A percentile compares a stretch with the other conserved stretches of the same genome.
These are phyloP conservation scores for Jaltomata sinuosa DNA, from an alignment of 257 asterid genomes.

Conservation along the genomic window DNA sequence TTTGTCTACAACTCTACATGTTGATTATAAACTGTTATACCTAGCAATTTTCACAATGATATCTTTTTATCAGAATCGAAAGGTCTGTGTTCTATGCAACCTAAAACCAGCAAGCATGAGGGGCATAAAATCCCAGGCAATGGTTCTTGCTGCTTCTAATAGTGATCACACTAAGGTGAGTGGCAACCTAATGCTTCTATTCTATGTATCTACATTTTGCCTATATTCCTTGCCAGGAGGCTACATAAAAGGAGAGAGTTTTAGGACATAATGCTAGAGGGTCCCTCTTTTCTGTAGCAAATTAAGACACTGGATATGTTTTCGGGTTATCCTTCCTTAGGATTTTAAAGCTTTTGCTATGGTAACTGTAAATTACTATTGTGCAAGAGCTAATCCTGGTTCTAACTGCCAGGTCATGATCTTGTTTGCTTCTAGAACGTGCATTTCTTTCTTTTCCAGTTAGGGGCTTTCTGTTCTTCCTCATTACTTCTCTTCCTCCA, in stretches of 20 bases:
- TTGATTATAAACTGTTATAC: neutral
- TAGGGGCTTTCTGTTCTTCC: neutral
- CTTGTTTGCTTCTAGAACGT: neutral
- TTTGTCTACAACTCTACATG: neutral
- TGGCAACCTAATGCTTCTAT: neutral
- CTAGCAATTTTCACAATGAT: neutral
- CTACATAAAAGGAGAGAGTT: neutral
- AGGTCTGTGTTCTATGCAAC: slow-evolving; percentile 95
- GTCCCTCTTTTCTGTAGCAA: neutral
- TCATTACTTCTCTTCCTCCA: neutral
- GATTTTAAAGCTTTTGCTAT: neutral
- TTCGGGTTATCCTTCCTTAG: neutral
- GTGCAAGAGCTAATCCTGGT: neutral
- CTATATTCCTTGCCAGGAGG: neutral
- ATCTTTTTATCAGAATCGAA: slow-evolving; percentile 57
- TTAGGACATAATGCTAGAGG: neutral
- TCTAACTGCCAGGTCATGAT: neutral
- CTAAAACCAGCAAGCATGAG: slow-evolving; percentile 91
- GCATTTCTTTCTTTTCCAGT: neutral
- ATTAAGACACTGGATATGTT: neutral
- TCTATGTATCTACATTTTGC: neutral
- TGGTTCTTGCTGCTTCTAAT: slow-evolving; percentile 95
- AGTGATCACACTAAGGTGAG: slow-evolving; percentile 62
- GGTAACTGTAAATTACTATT: neutral
- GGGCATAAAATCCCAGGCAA: slow-evolving; percentile 92